Evolutionary conservation across 2,329 filamentous ascomycete species (phyloP), one percentile per base, ranked within the genome.

Genomic region (Domatiomyces globalis): DNA sequence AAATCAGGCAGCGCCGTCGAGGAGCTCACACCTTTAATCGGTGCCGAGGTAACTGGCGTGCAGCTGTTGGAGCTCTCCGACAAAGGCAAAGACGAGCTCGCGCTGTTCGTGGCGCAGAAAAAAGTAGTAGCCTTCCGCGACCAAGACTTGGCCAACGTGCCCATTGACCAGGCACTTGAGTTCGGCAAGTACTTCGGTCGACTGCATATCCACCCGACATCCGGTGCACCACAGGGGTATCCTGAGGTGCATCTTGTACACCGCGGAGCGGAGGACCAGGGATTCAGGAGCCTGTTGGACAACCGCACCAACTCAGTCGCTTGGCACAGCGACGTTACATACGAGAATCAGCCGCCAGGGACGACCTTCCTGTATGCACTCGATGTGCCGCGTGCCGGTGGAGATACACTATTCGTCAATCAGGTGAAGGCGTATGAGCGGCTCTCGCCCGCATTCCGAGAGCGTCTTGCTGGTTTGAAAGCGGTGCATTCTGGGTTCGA

Each of bases 301-400:
- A 78, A 79, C 46, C 77, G 84, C 19, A 89, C 85, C 2, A 90
- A 83, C 67, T 85, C 83, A 1, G 81, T 94, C 1, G 86, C 86
- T 6, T 95, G 87, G 87, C 88, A 95, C 69, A 55, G 51, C 29
- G 88, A 95, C 59, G 83, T 94, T 1, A 85, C 84, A 0, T 95
- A 94, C 64, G 89, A 95, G 71, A 72, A 78, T 58, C 88, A 95
- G 69, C 87, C 89, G 1, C 87, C 89, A 0, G 87, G 87, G 27
- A 95, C 87, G 0, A 94, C 89, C 0, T 94, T 95, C 68, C 69
- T 95, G 36, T 94, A 94, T 64, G 75, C 88, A 48, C 76, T 95
- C n/a, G 87, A 95, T 63, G 82, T 79, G 45, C 88, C 88, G 1
- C 73, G 78, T 42, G 82, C 79, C 0, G 88, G 88, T 36, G 89